Base-by-base conservation (phyloP, 2,329 filamentous ascomycete species). In the Camillea tinctor region DNA sequence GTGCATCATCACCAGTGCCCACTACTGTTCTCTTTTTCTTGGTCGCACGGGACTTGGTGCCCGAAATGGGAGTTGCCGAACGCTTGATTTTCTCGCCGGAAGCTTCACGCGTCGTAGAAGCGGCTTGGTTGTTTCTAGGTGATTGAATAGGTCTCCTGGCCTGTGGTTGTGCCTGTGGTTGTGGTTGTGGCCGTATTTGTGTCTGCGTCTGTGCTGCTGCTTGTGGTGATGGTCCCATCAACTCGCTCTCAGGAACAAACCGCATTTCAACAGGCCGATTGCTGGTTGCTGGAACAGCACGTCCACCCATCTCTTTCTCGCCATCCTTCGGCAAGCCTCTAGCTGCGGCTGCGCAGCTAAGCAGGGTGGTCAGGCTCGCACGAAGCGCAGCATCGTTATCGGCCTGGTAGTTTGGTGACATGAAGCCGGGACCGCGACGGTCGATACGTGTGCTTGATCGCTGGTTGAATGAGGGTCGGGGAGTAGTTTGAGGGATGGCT, bases 331-430 rank as follows among this genome's bases (percentile, higher is more conserved):
- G 87, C 17, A 95, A 80, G 3, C 90, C 90, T 50, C 95, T 86
- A 1, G 94, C 95, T 0, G 94, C 95, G 2, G 93, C 93, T 0
- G 93, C 94, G 70, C 92, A 96, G n/a, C 94, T 97, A 13, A 99
- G 85, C 13, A 99, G 83, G 0, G 95, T 98, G 0, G 93, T 97
- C n/a, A 99, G 82, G 54, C 92, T 97, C 20, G 95, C 93, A 36
- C 95, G 88, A 11, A 99, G 82, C 1, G 93, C 95, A 26, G 93
- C 95, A 69, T 99, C 95, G 69, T 98, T 93, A 68, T 98, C 93
- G 53, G 91, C 88, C 67, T 92, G 91, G 68, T 91, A 87, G 3
- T 86, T 85, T 1, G 91, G 89, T 0, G 89, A 88, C 72, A 92
- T 85, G 73, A 90, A 86, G 73, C 88, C 90, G 64, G 82, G 76